Percentiles rank a stretch among this genome's conserved stretches.
phyloP scores from a whole-genome alignment of 306 rosid genomes.

The Vigna angularis region DNA sequence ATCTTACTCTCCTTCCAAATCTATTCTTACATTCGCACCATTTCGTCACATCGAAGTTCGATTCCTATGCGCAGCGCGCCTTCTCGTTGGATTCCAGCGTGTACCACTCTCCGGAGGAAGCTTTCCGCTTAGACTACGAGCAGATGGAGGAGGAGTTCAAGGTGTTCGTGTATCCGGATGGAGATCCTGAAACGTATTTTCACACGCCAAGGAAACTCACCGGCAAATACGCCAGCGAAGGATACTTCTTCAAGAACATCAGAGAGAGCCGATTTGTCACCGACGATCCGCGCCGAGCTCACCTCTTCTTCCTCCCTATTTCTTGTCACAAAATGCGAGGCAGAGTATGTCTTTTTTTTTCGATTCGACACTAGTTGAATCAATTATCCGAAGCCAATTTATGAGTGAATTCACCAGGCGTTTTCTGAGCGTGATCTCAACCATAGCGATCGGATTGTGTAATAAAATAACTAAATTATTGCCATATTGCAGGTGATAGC shows the following conservation, averaged over 20 bases:
- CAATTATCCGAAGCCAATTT: not conserved
- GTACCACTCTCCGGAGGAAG: conserved; percentile 36
- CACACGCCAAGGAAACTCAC: conserved; percentile 42
- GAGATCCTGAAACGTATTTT: conserved; percentile 38
- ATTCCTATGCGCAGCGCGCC: not conserved
- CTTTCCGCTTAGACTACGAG: conserved; percentile 27
- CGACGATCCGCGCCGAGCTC: conserved; percentile 41
- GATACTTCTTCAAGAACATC: conserved; percentile 50
- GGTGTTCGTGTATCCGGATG: conserved; percentile 47
- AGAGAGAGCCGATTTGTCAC: conserved; percentile 43
- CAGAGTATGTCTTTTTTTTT: conserved; percentile 26
- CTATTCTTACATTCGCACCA: not conserved
- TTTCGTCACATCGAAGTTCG: not conserved
- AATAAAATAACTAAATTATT: conserved; percentile 4
- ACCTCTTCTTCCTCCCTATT: conserved; percentile 50
- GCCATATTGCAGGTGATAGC: not conserved
- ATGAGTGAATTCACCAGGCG: not conserved
- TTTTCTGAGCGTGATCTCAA: not conserved
- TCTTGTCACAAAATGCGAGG: conserved; percentile 49
- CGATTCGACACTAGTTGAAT: not conserved
- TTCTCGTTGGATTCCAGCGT: not conserved
- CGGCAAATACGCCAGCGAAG: conserved; percentile 44
- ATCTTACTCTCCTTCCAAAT: not conserved
- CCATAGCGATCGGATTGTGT: not conserved
- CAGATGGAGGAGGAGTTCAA: conserved; percentile 47